These are phyloP conservation scores for Termitomyces sp. DNA, from an alignment of 768 basidiomycete genomes.

Conservation along the genomic window DNA sequence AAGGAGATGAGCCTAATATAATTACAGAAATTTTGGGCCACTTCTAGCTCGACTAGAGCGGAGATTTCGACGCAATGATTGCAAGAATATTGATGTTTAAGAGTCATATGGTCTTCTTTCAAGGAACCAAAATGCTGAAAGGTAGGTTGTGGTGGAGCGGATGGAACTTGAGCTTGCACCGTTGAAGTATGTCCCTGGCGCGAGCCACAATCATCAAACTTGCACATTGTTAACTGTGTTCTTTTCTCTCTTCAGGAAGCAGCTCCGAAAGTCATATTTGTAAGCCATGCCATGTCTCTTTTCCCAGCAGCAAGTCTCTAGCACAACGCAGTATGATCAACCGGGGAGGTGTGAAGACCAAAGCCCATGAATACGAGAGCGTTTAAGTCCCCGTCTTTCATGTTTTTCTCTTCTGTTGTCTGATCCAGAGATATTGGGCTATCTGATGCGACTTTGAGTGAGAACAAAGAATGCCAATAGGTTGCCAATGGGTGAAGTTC, in stretches of 20 bases:
- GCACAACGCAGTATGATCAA: background rate
- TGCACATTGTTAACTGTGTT: background rate
- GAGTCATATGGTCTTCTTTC: background rate
- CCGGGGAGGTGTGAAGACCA: background rate
- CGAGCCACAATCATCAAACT: background rate
- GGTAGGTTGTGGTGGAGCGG: background rate
- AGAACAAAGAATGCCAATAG: background rate
- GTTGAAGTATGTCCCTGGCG: background rate
- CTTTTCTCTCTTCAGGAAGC: background rate
- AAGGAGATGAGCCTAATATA: background rate
- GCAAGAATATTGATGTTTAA: background rate
- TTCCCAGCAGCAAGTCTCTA: background rate
- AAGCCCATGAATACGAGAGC: background rate
- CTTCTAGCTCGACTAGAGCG: background rate
- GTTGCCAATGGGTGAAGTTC: background rate
- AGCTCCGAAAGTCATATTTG: background rate
- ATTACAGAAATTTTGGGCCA: background rate
- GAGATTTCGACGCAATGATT: background rate
- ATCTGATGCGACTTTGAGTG: no score
- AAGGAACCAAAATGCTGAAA: background rate
- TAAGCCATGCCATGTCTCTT: background rate
- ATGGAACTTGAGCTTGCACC: background rate
- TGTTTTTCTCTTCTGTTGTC: background rate
- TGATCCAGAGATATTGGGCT: background rate
- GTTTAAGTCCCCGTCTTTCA: background rate